A percentile compares a stretch with the other conserved stretches of the same genome.
Evolutionary conservation across 2,329 filamentous ascomycete species (phyloP).

Genomic region (Colletotrichum limetticola): DNA sequence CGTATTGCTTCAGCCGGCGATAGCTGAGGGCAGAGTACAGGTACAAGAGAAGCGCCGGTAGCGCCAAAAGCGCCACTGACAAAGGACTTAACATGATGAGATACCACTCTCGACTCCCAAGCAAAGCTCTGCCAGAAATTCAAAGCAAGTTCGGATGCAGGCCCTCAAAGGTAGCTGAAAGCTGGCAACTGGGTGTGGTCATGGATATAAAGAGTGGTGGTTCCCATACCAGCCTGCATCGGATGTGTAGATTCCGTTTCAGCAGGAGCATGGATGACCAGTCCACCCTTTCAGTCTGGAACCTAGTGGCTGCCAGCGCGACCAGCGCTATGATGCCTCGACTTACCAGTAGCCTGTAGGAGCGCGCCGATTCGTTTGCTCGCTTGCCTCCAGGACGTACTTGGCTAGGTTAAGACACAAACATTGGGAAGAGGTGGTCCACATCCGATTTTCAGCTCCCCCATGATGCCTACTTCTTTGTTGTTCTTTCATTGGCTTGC

Average conservation of each 20-base stretch:
- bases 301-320: not conserved
- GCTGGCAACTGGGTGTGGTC: not conserved
- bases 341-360: not conserved
- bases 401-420: not conserved
- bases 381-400: not conserved
- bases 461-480: not conserved
- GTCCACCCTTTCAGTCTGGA: not conserved
- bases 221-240: not conserved
- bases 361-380: not conserved
- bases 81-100: slow-evolving; percentile 9
- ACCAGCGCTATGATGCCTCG: slow-evolving; percentile 1
- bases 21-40: slow-evolving; percentile 21
- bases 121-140: no score
- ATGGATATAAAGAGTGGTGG: not conserved
- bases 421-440: not conserved
- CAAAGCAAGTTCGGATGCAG: not conserved
- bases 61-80: slow-evolving; percentile 14
- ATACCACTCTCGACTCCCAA: no score
- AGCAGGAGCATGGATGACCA: not conserved
- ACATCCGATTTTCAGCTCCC: not conserved
- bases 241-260: slow-evolving; percentile 8
- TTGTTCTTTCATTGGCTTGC: not conserved
- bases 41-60: slow-evolving; percentile 14
- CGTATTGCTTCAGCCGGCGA: slow-evolving; percentile 30
- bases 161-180: not conserved